These are phyloP conservation scores for Trichaptum fuscoviolaceum DNA, from an alignment of 768 basidiomycete genomes.

Conservation along the genomic window DNA sequence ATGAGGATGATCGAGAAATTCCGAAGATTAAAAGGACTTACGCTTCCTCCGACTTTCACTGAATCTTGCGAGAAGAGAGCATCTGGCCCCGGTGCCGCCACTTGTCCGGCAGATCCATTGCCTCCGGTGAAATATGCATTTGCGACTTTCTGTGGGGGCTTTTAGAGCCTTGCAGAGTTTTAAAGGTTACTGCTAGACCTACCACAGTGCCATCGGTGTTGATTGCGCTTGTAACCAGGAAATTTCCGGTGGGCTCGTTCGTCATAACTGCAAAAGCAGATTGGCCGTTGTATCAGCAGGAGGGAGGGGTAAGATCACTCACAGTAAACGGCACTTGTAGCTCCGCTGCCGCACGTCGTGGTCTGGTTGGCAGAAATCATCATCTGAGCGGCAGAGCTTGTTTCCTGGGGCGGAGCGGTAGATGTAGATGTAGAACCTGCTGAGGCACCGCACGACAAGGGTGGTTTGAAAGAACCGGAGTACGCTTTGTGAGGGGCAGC, in stretches of 20 bases:
- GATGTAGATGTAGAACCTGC: background rate
- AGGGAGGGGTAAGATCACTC: background rate
- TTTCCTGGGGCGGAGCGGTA: background rate
- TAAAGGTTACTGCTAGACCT: background rate
- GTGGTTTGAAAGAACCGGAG: background rate
- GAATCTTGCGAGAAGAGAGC: constrained; percentile 19
- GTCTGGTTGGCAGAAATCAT: background rate
- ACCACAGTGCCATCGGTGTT: constrained; percentile 6
- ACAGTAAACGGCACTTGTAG: background rate
- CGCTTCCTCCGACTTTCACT: constrained; percentile 18
- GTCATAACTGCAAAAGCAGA: constrained; percentile 7
- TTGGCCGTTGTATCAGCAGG: background rate
- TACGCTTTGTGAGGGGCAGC: background rate
- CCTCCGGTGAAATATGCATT: constrained; percentile 17
- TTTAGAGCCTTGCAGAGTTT: background rate
- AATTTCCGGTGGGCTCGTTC: constrained; percentile 9
- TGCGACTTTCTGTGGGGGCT: constrained; percentile 12
- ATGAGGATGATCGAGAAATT: background rate
- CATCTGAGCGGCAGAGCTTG: background rate
- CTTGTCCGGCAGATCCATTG: constrained; percentile 16
- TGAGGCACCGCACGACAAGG: background rate
- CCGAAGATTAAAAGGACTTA: constrained; percentile 18
- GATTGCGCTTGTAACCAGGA: constrained; percentile 4
- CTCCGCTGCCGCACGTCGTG: background rate
- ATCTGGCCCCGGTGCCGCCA: constrained; percentile 16